Percentiles rank a stretch among this genome's conserved stretches.
Evolutionary conservation across 2,329 filamentous ascomycete genomes (phyloP).

Genomic region (Venturia carpophila): DNA sequence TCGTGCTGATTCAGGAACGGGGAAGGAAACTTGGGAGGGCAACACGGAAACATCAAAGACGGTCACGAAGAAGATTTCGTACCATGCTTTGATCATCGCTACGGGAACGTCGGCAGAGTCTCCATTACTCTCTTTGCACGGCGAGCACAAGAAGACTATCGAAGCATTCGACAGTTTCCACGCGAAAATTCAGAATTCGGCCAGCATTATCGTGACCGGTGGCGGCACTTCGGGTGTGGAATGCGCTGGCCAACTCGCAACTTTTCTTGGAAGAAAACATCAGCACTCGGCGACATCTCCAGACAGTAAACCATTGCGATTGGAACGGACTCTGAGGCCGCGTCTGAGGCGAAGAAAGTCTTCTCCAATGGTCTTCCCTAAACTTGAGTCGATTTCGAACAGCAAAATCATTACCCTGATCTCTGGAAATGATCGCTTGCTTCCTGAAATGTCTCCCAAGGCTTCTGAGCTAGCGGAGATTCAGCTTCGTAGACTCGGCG

Average conservation of each 20-base stretch:
- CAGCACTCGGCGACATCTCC: not conserved
- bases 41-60: not conserved
- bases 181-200: slow-evolving; percentile 25
- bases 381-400: not conserved
- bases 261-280: slow-evolving; percentile 22
- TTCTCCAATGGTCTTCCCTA: not conserved
- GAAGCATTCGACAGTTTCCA: slow-evolving; percentile 28
- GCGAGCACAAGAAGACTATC: slow-evolving; percentile 29
- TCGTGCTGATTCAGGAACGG: not conserved
- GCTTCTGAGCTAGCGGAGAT: slow-evolving; percentile 28
- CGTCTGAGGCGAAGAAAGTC: not conserved
- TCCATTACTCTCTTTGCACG: slow-evolving; percentile 30
- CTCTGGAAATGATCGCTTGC: slow-evolving; percentile 26
- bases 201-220: slow-evolving; percentile 31
- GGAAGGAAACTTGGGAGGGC: not conserved
- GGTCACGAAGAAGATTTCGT: slow-evolving; percentile 25
- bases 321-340: not conserved
- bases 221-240: slow-evolving; percentile 33
- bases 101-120: slow-evolving; percentile 32
- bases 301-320: not conserved
- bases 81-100: slow-evolving; percentile 32
- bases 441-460: slow-evolving; percentile 26
- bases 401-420: slow-evolving; percentile 29
- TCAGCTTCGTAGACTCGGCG: slow-evolving; percentile 26
- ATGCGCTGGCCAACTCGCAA: slow-evolving; percentile 32